Base-by-base conservation (phyloP, 495 filamentous ascomycete genomes). In the Podospora sp. region DNA sequence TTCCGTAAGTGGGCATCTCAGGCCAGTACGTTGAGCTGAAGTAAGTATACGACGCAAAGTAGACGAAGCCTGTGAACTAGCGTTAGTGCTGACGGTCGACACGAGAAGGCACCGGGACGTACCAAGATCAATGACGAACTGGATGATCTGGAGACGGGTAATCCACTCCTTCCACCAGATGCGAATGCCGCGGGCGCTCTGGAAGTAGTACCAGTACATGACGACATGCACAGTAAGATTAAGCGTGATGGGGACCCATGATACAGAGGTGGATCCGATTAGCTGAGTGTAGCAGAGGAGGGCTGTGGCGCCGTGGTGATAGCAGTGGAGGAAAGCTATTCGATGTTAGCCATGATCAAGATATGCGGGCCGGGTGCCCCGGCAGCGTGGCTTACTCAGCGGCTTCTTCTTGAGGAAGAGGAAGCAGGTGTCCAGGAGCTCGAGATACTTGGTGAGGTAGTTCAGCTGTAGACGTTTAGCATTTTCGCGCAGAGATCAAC, bases 101-200 rank as follows among this genome's bases (percentile, higher is more conserved):
- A 25, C 14, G 18, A 52, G 22, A 29, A 35, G 22, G 2, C 12
- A 9, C 9, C 18, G 26, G 56, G 1, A 35, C 87, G 69, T 87
- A 91, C 89, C 89, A 62, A 92, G 85, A 70, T 92, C 90, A 76
- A 92, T 88, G 74, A 92, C 81, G 77, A 92, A 94, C 78, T 94
- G 91, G 72, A 86, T 84, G 77, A 94, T 94, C 77, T 94, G 91
- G 66, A 94, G 89, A 71, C 90, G 86, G 68, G 91, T 94, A 79
- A 94, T 92, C 87, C 91, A 94, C 77, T 93, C 88, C 84, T 94
- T 94, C 91, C 91, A 94, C 91, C 91, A 93, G 77, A 94, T 92
- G 66, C 83, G 84, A 78, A 94, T 84, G 69, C 91, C 91, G 68
- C 91, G 89, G 14, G 91, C 90, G 73, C 88, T 87, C 81, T 93